These are phyloP conservation scores for Lobosporangium transversale DNA, from an alignment of 192 early-diverging fungal genomes.

Conservation along the genomic window DNA sequence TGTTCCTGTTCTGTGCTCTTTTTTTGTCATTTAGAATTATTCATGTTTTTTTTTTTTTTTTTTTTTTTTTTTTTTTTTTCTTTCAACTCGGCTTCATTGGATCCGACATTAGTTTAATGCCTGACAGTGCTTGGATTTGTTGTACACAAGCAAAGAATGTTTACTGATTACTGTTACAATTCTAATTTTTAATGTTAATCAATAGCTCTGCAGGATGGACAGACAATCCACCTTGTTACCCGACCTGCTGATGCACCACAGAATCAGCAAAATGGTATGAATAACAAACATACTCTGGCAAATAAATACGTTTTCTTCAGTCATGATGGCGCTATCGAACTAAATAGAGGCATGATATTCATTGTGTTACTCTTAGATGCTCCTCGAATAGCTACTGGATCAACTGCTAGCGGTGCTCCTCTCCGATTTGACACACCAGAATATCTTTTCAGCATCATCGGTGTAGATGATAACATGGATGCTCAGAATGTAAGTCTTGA, in stretches of 20 bases:
- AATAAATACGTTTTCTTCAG: background rate
- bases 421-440: conserved; percentile 19
- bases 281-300: background rate
- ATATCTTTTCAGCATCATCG: conserved; percentile 32
- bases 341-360: too few species aligned
- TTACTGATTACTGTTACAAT: conserved; percentile 32
- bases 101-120: too few species aligned
- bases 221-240: conserved; percentile 61
- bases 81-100: conserved; percentile 13
- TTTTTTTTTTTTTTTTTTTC: conserved; percentile 6
- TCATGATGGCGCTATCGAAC: background rate
- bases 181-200: too few species aligned
- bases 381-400: conserved; percentile 9
- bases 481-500: conserved; percentile 14
- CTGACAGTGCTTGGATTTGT: too few species aligned
- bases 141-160: conserved; percentile 4
- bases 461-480: conserved; percentile 19
- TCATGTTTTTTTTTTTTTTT: conserved; percentile 18
- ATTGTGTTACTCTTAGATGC: conserved; percentile 7
- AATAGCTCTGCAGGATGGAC: conserved; percentile 58
- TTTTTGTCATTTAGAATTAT: conserved; percentile 41
- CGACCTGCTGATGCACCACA: conserved; percentile 59
- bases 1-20: too few species aligned
- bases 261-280: conserved; percentile 59
- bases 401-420: conserved; percentile 1